phyloP scores from a whole-genome alignment of 73 alveolate species.

The Paramecium tetraurelia region DNA sequence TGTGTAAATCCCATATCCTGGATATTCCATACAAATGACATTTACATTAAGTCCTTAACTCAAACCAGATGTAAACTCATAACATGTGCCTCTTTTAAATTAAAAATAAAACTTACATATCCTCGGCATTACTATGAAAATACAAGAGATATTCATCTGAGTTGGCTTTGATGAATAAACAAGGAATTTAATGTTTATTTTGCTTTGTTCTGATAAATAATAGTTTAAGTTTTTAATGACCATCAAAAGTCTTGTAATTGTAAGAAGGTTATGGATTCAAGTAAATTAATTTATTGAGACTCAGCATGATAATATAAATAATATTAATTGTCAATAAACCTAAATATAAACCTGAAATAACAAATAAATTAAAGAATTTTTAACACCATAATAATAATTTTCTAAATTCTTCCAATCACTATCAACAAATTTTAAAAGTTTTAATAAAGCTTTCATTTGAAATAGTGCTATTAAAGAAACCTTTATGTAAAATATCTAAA shows the following conservation, averaged over 20 bases:
- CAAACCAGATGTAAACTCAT: slow-evolving; percentile 73
- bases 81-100: slow-evolving; percentile 68
- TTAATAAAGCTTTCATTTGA: too few relatives aligned
- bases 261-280: not conserved
- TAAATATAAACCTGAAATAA: not conserved
- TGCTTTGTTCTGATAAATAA: not conserved
- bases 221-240: not conserved
- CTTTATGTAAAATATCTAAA: too few relatives aligned
- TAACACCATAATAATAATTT: too few relatives aligned
- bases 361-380: not conserved
- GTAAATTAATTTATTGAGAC: slow-evolving; percentile 6
- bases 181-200: slow-evolving; percentile 17
- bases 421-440: too few relatives aligned
- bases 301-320: not conserved
- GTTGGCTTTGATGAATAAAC: not conserved
- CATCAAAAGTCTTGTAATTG: not conserved
- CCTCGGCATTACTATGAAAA: slow-evolving; percentile 97
- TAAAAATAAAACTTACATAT: slow-evolving; percentile 51
- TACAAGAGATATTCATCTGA: slow-evolving; percentile 64
- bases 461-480: too few relatives aligned
- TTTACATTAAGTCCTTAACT: slow-evolving; percentile 75
- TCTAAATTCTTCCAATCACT: too few relatives aligned
- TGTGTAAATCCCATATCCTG: slow-evolving; percentile 87
- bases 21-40: slow-evolving; percentile 90
- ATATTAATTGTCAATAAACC: not conserved